Percentiles rank a stretch among this genome's conserved stretches.
Evolutionary conservation across 108 stramenopile species (phyloP).

Genomic region (Nannochloropsis salina): DNA sequence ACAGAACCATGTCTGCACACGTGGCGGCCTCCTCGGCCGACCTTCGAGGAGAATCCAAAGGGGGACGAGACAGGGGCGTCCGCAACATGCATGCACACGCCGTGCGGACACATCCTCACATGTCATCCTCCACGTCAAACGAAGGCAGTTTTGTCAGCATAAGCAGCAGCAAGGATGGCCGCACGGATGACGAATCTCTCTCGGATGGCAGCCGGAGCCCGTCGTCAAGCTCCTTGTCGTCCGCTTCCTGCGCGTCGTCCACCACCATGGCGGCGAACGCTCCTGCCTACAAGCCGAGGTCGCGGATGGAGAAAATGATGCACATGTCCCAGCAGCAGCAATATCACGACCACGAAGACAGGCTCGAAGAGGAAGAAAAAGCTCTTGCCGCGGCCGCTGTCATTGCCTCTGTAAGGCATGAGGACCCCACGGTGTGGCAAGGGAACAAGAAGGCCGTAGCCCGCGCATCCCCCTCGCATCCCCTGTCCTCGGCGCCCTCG

Average conservation of each 20-base stretch:
- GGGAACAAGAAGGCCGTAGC: not conserved
- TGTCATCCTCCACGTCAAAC: not conserved
- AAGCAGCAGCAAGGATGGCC: not conserved
- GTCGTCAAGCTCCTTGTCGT: not conserved
- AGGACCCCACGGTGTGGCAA: not conserved
- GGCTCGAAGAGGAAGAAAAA: not conserved
- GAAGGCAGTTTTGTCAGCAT: not conserved
- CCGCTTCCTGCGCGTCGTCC: not conserved
- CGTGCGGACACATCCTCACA: not conserved
- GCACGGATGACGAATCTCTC: not conserved
- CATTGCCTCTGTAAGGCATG: not conserved
- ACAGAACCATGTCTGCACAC: not conserved
- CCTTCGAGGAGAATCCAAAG: slow-evolving; percentile 15
- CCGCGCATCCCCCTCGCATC: not conserved
- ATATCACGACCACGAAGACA: not conserved
- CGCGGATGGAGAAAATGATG: slow-evolving; percentile 1
- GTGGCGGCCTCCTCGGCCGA: not conserved
- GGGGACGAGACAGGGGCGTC: not conserved
- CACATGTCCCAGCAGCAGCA: not conserved
- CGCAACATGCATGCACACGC: not conserved
- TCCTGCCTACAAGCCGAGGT: not conserved
- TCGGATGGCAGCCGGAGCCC: slow-evolving; percentile 11
- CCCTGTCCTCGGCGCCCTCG: not conserved
- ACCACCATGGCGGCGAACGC: not conserved
- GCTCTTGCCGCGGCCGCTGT: not conserved